Base-by-base conservation (phyloP, 306 rosid genomes). In the Vigna reflexopilosa region DNA sequence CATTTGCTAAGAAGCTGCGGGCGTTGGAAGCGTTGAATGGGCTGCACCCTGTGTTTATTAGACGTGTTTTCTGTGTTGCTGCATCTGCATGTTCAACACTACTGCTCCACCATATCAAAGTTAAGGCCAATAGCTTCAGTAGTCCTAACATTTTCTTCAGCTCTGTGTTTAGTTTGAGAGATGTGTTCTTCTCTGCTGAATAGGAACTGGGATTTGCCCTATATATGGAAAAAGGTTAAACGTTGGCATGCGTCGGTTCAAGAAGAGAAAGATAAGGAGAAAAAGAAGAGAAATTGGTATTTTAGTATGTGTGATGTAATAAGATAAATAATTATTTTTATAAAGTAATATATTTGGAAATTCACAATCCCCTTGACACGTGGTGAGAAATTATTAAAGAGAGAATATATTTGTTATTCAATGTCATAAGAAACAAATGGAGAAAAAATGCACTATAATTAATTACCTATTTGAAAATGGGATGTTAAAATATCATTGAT, bases 1-100 rank as follows among this genome's bases (percentile, higher is more conserved):
- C 63, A 10, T 76, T 88, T 5, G 72, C 56, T 15, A 9, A 42
- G 90, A 88, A 90, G 36, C 22, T 34, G 8, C 62, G 10, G 2
- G 19, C 5, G 61, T 78, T 77, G 44, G 86, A 17, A n/a, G 79
- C 87, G 26, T 87, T 85, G 85, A 32, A 80, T 5, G 80, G 28
- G 81, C 91, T 88, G 83, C 93, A 90, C 0, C 85, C 90, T 0
- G 2, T 40, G 81, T 87, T 85, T 13, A 90, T 0, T 1, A 82
- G n/a, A 51, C 17, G 24, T 55, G 74, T 24, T 30, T 3, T 78
- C 20, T 6, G 22, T n/a, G 56, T 6, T 36, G 80, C 86, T 19
- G 90, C 88, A 34, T 19, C 67, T 24, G 65, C 24, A 40, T 40
- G 11, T 52, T 52, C 32, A 56, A 22, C 62, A 20, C 0, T 9